A percentile compares a stretch with the other conserved stretches of the same genome.
Evolutionary conservation across 1,139 yeast genomes (phyloP).

Genomic region (Williopsis jadinii): DNA sequence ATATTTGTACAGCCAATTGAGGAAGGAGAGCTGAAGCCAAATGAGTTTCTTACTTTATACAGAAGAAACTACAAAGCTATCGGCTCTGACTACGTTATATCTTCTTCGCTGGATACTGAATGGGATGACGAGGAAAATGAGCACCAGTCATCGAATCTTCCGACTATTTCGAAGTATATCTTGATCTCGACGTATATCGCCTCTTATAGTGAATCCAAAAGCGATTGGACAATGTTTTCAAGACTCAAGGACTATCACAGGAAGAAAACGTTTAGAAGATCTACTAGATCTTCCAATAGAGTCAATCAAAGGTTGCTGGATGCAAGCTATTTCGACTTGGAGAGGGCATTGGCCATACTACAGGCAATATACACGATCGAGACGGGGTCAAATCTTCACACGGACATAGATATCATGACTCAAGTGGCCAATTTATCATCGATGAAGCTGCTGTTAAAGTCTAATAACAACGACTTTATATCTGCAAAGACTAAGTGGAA

Average conservation of each 20-base stretch:
- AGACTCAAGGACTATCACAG: slow-evolving; percentile 43
- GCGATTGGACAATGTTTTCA: slow-evolving; percentile 56
- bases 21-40: slow-evolving; percentile 26
- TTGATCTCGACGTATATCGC: slow-evolving; percentile 67
- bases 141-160: slow-evolving; percentile 35
- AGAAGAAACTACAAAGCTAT: slow-evolving; percentile 37
- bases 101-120: slow-evolving; percentile 3
- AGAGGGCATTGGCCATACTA: slow-evolving; percentile 59
- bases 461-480: slow-evolving; percentile 38
- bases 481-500: slow-evolving; percentile 62
- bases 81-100: slow-evolving; percentile 19
- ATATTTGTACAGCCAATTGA: slow-evolving; percentile 37
- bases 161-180: slow-evolving; percentile 51
- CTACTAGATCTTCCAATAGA: slow-evolving; percentile 30
- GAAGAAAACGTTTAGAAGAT: slow-evolving; percentile 30
- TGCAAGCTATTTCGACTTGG: slow-evolving; percentile 60
- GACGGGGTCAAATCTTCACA: slow-evolving; percentile 23
- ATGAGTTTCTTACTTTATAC: slow-evolving; percentile 42
- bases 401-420: slow-evolving; percentile 43
- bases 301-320: slow-evolving; percentile 49
- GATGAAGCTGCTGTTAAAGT: slow-evolving; percentile 44
- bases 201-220: slow-evolving; percentile 53
- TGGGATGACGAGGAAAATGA: slow-evolving; percentile 3
- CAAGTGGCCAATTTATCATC: slow-evolving; percentile 57
- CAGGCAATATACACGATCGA: slow-evolving; percentile 42